Base-by-base conservation (phyloP, 306 rosid species). In the Pterocarpus macrocarpus region DNA sequence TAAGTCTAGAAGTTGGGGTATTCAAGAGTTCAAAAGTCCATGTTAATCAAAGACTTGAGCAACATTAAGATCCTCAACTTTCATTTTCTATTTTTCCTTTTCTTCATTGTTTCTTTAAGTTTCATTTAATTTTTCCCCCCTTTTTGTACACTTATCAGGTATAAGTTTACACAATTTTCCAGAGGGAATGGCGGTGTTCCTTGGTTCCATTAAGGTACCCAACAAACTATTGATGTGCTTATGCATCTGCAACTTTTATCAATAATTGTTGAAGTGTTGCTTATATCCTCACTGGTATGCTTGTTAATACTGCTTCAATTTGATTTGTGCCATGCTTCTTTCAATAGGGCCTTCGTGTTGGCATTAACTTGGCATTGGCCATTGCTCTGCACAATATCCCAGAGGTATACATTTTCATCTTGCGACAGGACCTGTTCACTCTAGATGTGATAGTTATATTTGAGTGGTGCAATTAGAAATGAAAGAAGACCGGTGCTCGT, bases 161-260 rank as follows among this genome's bases (percentile, higher is more conserved):
- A 93, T 96, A 90, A 96, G 99, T 85, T 90, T 96, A 82, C 99
- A 96, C 86, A 96, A 93, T 75, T 93, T 96, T 84, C 99, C 99
- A 3, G 99, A 96, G 90, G 99, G 99, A 75, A 96, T 96, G 99
- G 99, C 99, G 1, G 99, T 96, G 61, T 96, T 96, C 67, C 98
- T 96, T 72, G 99, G 99, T 80, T 96, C 99, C 80, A 82, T 96
- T 66, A 93, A 93, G 98, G 99, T 96, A 93, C 45, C 68, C 22
- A 14, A 10, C 30, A 79, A 66, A 11, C 33, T 79, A 57, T 49
- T 79, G 50, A 59, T 80, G 59, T 69, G 55, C 77, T 30, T 69
- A 56, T 81, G 73, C 45, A 66, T 80, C 32, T 59, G 75, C 38
- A 5, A 68, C 57, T 85, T 73, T 59, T 53, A 45, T 64, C 74